These are phyloP conservation scores for Podaxis mareebaensis DNA, from an alignment of 768 basidiomycete genomes.

Conservation along the genomic window DNA sequence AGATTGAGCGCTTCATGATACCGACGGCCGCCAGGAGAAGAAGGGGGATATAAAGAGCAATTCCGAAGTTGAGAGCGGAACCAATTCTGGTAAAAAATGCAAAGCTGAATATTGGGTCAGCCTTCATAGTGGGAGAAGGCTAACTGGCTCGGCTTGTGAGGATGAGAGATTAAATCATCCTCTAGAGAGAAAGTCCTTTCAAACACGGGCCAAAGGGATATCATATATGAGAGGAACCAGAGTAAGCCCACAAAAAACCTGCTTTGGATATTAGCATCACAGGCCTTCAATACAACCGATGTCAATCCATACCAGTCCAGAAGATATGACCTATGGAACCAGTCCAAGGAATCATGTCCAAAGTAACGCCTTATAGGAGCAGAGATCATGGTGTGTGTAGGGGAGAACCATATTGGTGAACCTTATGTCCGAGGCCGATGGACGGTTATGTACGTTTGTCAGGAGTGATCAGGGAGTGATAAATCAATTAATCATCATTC, in stretches of 20 bases:
- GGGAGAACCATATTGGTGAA: not conserved
- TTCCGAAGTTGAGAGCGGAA: slow-evolving; percentile 43
- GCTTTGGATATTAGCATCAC: not conserved
- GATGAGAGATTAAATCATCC: slow-evolving; percentile 55
- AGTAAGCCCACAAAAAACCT: slow-evolving; percentile 40
- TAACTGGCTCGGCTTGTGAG: slow-evolving; percentile 52
- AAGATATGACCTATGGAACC: slow-evolving; percentile 47
- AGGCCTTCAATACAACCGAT: not conserved
- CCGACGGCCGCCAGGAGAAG: slow-evolving; percentile 38
- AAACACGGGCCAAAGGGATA: slow-evolving; percentile 42
- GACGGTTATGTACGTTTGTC: slow-evolving; percentile 2
- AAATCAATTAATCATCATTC: not conserved
- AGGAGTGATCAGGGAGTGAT: not conserved
- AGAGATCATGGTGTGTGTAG: slow-evolving; percentile 6
- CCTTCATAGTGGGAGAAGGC: slow-evolving; percentile 13
- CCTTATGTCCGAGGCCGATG: not conserved
- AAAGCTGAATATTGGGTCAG: slow-evolving; percentile 1
- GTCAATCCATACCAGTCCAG: slow-evolving; percentile 48
- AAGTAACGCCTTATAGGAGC: slow-evolving; percentile 29
- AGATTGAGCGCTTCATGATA: slow-evolving; percentile 41
- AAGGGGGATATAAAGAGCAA: slow-evolving; percentile 51
- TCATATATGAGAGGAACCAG: slow-evolving; percentile 43
- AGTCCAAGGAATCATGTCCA: slow-evolving; percentile 38
- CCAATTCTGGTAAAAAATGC: slow-evolving; percentile 39
- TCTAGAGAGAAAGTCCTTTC: slow-evolving; percentile 48